Evolutionary conservation across 257 asterid species (phyloP), one percentile per base, ranked within the genome.

Genomic region (Lycium barbarum): DNA sequence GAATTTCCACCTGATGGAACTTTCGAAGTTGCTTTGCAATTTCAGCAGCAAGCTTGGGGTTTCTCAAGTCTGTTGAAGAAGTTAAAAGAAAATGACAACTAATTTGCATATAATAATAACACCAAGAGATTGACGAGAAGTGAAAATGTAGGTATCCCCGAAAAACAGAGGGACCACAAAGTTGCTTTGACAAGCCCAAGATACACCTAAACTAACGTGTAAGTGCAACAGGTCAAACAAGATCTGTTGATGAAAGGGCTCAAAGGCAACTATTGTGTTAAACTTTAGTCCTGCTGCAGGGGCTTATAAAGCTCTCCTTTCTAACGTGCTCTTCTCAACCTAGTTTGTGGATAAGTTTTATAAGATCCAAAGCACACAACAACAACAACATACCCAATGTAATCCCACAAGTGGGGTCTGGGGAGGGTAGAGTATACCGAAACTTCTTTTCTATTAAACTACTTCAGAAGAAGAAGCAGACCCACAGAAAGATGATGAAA

Each of bases 1-100:
- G 96, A 86, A 95, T 90, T 88, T 91, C 91, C 88, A 95, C 98
- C 90, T 91, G 92, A 85, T 95, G 99, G 87, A 95, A 95, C 80
- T 85, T 90, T 61, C 88, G 91, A 70, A 95, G 97, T 83, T 94
- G 92, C 89, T 92, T 94, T 73, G 98, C 98, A 73, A 95, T 94
- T 90, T 90, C 94, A 83, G 92, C 92, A 15, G 91, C 92, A 18
- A 92, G 89, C 90, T 93, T 93, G 70, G 97, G 97, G 61, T 87
- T 85, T 82, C 95, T 91, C 97, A 95, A 89, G 86, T 95, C 98
- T 95, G 94, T 82, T 49, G 57, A 84, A 82, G 38, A 22, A n/a
- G 15, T 20, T 62, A 8, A 14, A 62, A 62, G 35, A 62, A 62
- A 62, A 62, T 3, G 36, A 20, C 70, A 62, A 62, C 70, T 26